Percentiles rank a stretch among this genome's conserved stretches.
phyloP scores from a whole-genome alignment of 257 asterid species.

The Capsicum pubescens region DNA sequence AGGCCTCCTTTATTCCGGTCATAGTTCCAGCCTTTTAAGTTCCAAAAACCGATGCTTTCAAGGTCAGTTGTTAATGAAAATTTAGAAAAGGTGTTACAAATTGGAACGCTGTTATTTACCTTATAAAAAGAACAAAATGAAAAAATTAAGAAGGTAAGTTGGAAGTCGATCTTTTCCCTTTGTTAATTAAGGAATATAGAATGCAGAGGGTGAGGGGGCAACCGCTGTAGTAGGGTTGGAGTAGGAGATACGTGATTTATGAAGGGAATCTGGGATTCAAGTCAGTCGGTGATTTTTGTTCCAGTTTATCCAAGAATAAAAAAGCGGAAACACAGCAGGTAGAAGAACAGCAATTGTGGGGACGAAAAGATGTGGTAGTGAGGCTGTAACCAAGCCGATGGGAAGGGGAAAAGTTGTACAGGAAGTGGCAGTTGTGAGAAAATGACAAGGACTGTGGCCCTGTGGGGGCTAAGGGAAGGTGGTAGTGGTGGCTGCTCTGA shows the following conservation, averaged over 20 bases:
- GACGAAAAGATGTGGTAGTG: slow-evolving; percentile 10
- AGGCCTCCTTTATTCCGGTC: slow-evolving; percentile 18
- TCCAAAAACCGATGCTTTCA: background rate
- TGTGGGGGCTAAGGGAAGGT: slow-evolving; percentile 1
- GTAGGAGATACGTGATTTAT: background rate
- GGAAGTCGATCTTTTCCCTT: slow-evolving; percentile 10
- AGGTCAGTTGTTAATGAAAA: background rate
- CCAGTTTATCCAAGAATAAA: background rate
- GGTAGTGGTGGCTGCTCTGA: background rate
- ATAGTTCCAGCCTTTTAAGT: background rate
- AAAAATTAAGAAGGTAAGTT: slow-evolving; percentile 11
- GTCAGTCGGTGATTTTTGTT: background rate
- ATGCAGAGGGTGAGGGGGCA: slow-evolving; percentile 20
- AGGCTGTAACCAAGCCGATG: background rate
- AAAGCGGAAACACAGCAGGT: background rate
- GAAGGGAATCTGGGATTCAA: slow-evolving; percentile 11
- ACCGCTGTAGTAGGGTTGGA: slow-evolving; percentile 12
- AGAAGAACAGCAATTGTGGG: slow-evolving; percentile 12
- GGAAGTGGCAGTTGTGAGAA: background rate
- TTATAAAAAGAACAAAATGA: background rate
- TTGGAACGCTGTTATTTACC: slow-evolving; percentile 20
- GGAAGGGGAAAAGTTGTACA: background rate
- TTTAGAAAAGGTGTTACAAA: background rate
- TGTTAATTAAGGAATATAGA: slow-evolving; percentile 7
- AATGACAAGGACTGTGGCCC: background rate